Evolutionary conservation across 1,284 basidiomycete genomes (phyloP), one percentile per base, ranked within the genome.

Genomic region (Malassezia slooffiae): DNA sequence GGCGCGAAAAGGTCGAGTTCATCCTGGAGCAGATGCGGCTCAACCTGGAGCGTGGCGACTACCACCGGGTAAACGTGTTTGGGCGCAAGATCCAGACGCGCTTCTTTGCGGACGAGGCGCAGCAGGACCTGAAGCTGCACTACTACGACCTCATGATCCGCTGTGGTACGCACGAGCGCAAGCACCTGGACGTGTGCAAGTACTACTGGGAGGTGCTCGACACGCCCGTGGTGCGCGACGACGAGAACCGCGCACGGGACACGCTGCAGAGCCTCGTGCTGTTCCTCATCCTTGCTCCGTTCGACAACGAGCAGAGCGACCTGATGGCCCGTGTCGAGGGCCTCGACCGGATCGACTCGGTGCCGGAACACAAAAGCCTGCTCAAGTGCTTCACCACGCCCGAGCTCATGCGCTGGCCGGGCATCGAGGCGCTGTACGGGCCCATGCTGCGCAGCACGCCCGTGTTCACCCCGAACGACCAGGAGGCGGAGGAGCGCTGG

Each of bases 1-100:
- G 90, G 53, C 75, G 85, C 60, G 93, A 99, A 72, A 99, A 99
- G 76, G 93, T 87, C 9, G 88, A 96, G 67, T 96, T 99, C 66
- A 86, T 99, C 57, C 74, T 97, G 31, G 91, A 97, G 72, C 93
- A 97, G 71, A 97, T 97, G 89, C 78, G 93, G 40, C 72, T 97
- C 79, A 88, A 64, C 80, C 88, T 72, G 71, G 79, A 50, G 80
- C 70, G 74, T 20, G 71, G 71, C 13, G 75, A 97, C 66, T 96
- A 90, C 85, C 78, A 83, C 10, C 85, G 88, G 69, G 85, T 88
- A 15, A 77, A 83, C 42, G 89, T 96, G 17, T 86, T 89, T 26
- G 81, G 84, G 30, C 78, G 90, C 62, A 96, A 96, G 73, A 81
- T 99, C 70, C 96, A 95, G 72, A 82, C 90, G 60, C 81, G 81